Percentiles rank a stretch among this genome's conserved stretches.
Conservation (phyloP, 2,329 filamentous ascomycete species). For the Alternaria tenuissima region DNA sequence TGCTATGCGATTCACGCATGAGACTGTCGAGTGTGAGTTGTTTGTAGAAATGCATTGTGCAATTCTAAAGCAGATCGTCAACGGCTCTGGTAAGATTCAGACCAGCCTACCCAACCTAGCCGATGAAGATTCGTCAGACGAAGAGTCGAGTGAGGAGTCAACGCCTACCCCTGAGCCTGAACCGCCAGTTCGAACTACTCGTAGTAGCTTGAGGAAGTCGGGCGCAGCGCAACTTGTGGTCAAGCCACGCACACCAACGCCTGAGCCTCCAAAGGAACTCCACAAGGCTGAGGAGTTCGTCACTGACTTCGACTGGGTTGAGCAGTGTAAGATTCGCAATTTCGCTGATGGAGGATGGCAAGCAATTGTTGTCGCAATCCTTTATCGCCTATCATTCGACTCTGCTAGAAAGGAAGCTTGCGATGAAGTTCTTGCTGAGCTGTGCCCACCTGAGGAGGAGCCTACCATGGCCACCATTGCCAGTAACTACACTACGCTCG, state of each 20-base stretch:
- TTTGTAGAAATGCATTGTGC: conserved; percentile 92
- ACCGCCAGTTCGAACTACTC: conserved; percentile 78
- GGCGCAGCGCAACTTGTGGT: conserved; percentile 68
- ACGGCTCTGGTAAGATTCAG: conserved; percentile 79
- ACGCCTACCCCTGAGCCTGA: conserved; percentile 69
- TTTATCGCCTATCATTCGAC: conserved; percentile 83
- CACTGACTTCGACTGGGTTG: conserved; percentile 80
- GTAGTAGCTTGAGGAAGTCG: conserved; percentile 84
- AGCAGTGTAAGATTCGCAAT: conserved; percentile 81
- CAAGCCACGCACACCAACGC: conserved; percentile 50
- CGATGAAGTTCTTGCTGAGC: conserved; percentile 78
- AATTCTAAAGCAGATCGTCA: conserved; percentile 85
- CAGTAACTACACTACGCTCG: conserved; percentile 75
- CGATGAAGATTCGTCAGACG: conserved; percentile 52
- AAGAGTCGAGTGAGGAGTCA: conserved; percentile 61
- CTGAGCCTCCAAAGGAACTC: conserved; percentile 44
- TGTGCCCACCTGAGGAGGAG: conserved; percentile 81
- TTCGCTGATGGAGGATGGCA: conserved; percentile 93
- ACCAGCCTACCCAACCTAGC: conserved; percentile 77
- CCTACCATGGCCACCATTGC: conserved; percentile 78
- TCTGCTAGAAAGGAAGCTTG: conserved; percentile 74
- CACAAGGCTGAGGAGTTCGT: conserved; percentile 82
- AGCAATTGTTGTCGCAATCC: conserved; percentile 82
- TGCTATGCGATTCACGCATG: conserved; percentile 79
- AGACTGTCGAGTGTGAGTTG: conserved; percentile 79